Evolutionary conservation across 257 asterid genomes (phyloP).

Genomic region (Fraxinus anomala): DNA sequence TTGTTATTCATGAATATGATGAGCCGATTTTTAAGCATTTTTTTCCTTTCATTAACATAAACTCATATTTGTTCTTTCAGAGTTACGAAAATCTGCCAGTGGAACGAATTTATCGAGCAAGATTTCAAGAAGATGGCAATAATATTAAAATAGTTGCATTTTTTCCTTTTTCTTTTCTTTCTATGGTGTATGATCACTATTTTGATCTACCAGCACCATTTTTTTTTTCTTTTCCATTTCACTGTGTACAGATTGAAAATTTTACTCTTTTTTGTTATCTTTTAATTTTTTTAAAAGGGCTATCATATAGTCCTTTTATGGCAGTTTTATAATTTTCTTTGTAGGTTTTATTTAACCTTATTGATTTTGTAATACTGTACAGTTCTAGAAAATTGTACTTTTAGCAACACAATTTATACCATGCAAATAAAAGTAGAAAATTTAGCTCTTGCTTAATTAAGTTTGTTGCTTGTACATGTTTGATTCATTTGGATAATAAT

Average conservation of each 20-base stretch:
- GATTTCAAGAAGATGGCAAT: not conserved
- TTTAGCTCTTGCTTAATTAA: not conserved
- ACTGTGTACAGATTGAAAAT: too few species aligned
- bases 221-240: not conserved
- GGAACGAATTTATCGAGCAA: not conserved
- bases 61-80: not conserved
- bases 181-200: not conserved
- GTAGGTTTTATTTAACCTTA: not conserved
- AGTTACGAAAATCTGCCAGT: not conserved
- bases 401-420: not conserved
- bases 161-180: not conserved
- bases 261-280: too few species aligned
- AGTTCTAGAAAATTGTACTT: not conserved
- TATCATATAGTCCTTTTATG: not conserved
- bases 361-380: not conserved
- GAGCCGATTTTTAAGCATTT: not conserved
- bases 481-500: not conserved
- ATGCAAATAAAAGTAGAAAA: not conserved
- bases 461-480: not conserved
- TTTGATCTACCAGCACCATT: conserved; percentile 1
- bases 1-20: not conserved
- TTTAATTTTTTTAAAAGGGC: not conserved
- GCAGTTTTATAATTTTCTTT: not conserved
- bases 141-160: not conserved
- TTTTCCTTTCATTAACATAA: not conserved